phyloP scores from a whole-genome alignment of 495 filamentous ascomycete genomes.

The Lophiostoma macrostomum region DNA sequence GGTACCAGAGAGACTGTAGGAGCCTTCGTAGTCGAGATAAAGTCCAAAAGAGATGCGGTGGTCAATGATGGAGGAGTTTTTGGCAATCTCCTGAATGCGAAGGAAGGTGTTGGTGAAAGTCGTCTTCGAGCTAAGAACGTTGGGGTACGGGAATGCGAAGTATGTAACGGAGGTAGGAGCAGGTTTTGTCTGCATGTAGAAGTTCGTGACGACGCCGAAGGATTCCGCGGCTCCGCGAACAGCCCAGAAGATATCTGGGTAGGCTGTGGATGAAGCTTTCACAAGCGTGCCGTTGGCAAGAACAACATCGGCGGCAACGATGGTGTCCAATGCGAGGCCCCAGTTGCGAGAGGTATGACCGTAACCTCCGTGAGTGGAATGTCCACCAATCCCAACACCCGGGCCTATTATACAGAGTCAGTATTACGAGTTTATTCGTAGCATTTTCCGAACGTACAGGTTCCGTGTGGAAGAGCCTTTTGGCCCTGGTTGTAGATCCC shows the following conservation, averaged over 20 bases:
- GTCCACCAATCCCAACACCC: constrained; percentile 67
- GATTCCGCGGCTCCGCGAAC: constrained; percentile 58
- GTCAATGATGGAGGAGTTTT: constrained; percentile 17
- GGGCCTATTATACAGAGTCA: too few species aligned
- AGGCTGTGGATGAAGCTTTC: background rate
- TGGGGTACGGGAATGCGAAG: constrained; percentile 38
- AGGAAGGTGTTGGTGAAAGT: constrained; percentile 22
- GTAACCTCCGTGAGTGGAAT: constrained; percentile 67
- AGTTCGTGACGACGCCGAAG: constrained; percentile 63
- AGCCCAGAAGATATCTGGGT: constrained; percentile 48
- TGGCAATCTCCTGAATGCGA: constrained; percentile 20
- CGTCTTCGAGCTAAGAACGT: constrained; percentile 1
- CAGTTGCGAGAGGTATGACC: constrained; percentile 60
- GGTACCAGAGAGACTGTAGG: constrained; percentile 11
- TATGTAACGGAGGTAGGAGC: constrained; percentile 51
- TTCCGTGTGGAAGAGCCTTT: constrained; percentile 65
- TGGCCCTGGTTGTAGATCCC: constrained; percentile 55
- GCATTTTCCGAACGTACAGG: constrained; percentile 41
- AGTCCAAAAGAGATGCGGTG: constrained; percentile 8
- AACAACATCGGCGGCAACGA: constrained; percentile 60
- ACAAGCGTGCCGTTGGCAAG: constrained; percentile 55
- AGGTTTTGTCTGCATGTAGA: constrained; percentile 57
- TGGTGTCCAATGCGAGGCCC: constrained; percentile 62
- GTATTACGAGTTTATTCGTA: too few species aligned
- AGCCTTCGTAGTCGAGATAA: constrained; percentile 8